Percentiles rank a stretch among this genome's conserved stretches.
phyloP scores from a whole-genome alignment of 495 filamentous ascomycete genomes.

The Rostrohypoxylon terebratum region DNA sequence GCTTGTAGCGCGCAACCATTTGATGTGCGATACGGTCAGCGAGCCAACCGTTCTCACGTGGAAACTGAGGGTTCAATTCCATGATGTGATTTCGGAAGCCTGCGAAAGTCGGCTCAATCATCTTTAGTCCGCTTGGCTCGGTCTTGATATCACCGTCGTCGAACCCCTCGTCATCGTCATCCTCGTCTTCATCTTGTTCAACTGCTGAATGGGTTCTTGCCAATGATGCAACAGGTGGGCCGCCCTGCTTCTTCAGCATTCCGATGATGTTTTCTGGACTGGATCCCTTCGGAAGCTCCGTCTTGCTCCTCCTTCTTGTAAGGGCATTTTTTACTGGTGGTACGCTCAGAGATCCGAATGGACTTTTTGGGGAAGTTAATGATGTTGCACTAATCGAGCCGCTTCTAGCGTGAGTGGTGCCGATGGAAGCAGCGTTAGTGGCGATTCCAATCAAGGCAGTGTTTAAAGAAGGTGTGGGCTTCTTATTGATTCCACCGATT shows the following conservation, averaged over 20 bases:
- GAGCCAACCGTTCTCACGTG: conserved; percentile 70
- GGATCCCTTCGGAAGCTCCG: conserved; percentile 70
- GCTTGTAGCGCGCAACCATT: conserved; percentile 82
- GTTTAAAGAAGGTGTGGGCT: conserved; percentile 70
- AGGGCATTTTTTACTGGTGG: conserved; percentile 63
- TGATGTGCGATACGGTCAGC: conserved; percentile 87
- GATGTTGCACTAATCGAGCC: conserved; percentile 69
- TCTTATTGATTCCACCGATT: conserved; percentile 56
- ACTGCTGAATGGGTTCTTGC: conserved; percentile 52
- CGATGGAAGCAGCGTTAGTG: conserved; percentile 71
- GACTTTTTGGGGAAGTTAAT: conserved; percentile 64
- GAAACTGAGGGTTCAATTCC: conserved; percentile 72
- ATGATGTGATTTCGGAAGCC: conserved; percentile 83
- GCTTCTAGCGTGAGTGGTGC: conserved; percentile 64
- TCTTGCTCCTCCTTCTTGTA: conserved; percentile 76
- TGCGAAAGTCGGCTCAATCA: conserved; percentile 76
- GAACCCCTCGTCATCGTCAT: conserved; percentile 66
- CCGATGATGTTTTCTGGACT: conserved; percentile 52
- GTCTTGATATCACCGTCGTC: conserved; percentile 63
- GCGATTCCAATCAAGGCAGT: conserved; percentile 74
- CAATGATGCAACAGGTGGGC: conserved; percentile 68
- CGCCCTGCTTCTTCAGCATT: conserved; percentile 67
- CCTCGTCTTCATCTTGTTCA: conserved; percentile 58
- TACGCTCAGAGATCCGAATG: conserved; percentile 53
- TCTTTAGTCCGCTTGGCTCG: conserved; percentile 59